Percentiles rank a stretch among this genome's conserved stretches.
Evolutionary conservation across 805 yeast genomes (phyloP).

Genomic region (Myxozyma mucilagina): DNA sequence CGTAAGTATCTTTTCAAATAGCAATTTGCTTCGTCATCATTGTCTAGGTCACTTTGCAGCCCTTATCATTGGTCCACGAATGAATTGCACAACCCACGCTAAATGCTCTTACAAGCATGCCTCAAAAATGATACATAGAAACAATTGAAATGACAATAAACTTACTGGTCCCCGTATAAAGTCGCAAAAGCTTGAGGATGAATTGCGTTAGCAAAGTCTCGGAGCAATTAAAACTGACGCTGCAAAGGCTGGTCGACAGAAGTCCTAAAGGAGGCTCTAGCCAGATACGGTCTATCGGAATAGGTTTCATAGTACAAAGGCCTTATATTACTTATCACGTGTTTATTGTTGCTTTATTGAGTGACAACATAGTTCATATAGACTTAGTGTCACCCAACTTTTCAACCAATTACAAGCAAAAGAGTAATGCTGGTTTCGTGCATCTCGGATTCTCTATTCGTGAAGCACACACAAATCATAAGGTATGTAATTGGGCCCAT

Average conservation of each 20-base stretch:
- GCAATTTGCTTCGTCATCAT: not conserved
- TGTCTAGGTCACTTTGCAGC: not conserved
- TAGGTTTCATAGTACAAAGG: not conserved
- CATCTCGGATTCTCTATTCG: not conserved
- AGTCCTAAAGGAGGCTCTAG: slow-evolving; percentile 4
- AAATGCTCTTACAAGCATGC: not conserved
- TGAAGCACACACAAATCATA: not conserved
- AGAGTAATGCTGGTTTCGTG: not conserved
- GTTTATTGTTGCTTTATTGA: not conserved
- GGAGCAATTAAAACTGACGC: not conserved
- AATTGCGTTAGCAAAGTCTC: not conserved
- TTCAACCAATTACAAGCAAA: slow-evolving; percentile 10
- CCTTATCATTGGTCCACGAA: not conserved
- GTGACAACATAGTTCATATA: not conserved
- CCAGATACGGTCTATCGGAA: slow-evolving; percentile 11
- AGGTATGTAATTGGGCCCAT: not conserved
- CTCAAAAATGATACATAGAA: not conserved
- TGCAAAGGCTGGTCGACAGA: not conserved
- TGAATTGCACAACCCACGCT: not conserved
- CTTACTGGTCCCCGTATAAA: not conserved
- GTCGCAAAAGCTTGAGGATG: slow-evolving; percentile 1
- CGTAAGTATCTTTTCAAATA: not conserved
- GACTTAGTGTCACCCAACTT: not conserved
- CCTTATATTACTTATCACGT: not conserved
- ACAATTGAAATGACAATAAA: not conserved